phyloP scores from a whole-genome alignment of 164 flowering plant species.

The Houttuynia cordata region DNA sequence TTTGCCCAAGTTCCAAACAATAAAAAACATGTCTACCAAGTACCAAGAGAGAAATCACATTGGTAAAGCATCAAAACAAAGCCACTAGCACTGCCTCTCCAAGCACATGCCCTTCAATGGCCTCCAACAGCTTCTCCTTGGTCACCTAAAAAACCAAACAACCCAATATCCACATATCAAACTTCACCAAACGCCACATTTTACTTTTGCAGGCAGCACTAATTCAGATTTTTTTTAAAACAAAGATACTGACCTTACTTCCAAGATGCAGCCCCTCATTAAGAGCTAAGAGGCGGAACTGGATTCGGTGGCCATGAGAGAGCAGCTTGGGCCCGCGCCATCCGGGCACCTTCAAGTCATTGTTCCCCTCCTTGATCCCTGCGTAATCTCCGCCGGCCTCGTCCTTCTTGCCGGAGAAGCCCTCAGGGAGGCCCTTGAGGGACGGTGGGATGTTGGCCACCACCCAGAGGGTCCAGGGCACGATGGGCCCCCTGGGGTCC shows the following conservation, averaged over 20 bases:
- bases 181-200: no score
- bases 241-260: slow-evolving; percentile 31
- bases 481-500: slow-evolving; percentile 46
- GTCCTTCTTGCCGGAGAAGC: slow-evolving; percentile 59
- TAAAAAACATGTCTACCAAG: no score
- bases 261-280: slow-evolving; percentile 55
- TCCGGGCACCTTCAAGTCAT: slow-evolving; percentile 61
- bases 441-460: slow-evolving; percentile 59
- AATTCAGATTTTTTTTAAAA: no score
- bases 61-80: slow-evolving; percentile 18
- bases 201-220: no score
- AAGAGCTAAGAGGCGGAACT: slow-evolving; percentile 69
- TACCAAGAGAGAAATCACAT: no score
- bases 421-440: slow-evolving; percentile 66
- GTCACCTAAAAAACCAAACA: slow-evolving; percentile 58
- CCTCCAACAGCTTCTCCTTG: slow-evolving; percentile 59
- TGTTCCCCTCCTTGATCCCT: slow-evolving; percentile 55
- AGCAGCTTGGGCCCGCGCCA: slow-evolving; percentile 64
- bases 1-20: no score
- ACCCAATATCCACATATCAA: no score
- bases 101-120: slow-evolving; percentile 53
- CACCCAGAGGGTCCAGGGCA: slow-evolving; percentile 76
- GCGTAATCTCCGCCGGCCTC: slow-evolving; percentile 42
- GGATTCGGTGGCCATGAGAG: slow-evolving; percentile 43
- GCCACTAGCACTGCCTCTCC: slow-evolving; percentile 56